Conservation (phyloP, 2,329 filamentous ascomycete species). For the Colletotrichum australisinense region DNA sequence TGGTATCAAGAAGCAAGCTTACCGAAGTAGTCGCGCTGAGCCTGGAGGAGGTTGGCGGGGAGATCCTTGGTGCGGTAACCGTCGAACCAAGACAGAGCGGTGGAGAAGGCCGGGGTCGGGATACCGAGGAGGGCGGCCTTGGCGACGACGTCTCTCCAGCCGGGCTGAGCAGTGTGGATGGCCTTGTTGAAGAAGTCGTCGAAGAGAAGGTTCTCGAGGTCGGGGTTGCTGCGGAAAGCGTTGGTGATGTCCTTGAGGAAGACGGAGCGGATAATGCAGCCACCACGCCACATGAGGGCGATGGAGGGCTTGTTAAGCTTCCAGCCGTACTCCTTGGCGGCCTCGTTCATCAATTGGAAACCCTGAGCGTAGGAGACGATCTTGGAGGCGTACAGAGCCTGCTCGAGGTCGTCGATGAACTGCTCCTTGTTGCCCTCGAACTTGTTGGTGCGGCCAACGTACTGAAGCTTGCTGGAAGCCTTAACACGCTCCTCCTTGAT, state of each 20-base stretch:
- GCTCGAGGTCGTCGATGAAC: slow-evolving; percentile 97
- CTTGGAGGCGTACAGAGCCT: slow-evolving; percentile 99
- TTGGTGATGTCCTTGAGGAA: slow-evolving; percentile 99
- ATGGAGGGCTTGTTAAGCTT: slow-evolving; percentile 99
- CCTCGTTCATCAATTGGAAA: slow-evolving; percentile 99
- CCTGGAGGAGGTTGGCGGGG: slow-evolving; percentile 97
- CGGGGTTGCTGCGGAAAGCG: slow-evolving; percentile 92
- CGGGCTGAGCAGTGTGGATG: slow-evolving; percentile 94
- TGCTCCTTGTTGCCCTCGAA: slow-evolving; percentile 93
- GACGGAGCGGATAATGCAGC: slow-evolving; percentile 99
- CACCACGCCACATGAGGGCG: slow-evolving; percentile 99
- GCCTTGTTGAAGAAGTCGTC: slow-evolving; percentile 99
- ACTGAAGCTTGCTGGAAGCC: slow-evolving; percentile 82
- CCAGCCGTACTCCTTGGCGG: slow-evolving; percentile 95
- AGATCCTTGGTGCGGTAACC: slow-evolving; percentile 98
- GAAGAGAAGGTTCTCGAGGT: slow-evolving; percentile 98
- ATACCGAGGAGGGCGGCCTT: slow-evolving; percentile 95
- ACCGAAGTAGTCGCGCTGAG: slow-evolving; percentile 98
- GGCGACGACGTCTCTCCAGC: slow-evolving; percentile 91
- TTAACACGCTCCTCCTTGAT: slow-evolving; percentile 93
- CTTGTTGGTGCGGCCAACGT: slow-evolving; percentile 76
- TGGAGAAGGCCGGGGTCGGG: slow-evolving; percentile 95
- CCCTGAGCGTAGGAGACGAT: slow-evolving; percentile 99
- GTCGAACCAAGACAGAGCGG: slow-evolving; percentile 97
- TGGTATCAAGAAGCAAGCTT: not conserved